Evolutionary conservation across 2,329 filamentous ascomycete genomes (phyloP), one percentile per base, ranked within the genome.

Genomic region (Parasarocladium wereldwijsianum): DNA sequence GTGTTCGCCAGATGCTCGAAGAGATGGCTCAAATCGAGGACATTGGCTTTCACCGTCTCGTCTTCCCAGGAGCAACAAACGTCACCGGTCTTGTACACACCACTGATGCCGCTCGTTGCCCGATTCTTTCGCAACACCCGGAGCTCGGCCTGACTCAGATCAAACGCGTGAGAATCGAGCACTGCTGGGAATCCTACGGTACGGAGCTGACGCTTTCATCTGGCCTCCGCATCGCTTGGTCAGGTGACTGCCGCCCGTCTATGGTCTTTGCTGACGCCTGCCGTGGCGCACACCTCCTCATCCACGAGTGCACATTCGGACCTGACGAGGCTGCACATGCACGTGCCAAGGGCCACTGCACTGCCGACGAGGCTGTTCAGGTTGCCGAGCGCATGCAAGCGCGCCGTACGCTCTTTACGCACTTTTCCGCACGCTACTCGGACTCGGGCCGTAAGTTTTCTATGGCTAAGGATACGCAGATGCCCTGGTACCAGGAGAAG

Each of bases 221-320:
- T 2, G 78, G 74, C 12, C 79, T 98, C 49, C 90, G 87, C 49
- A 65, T 93, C 34, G 83, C 84, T 26, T 98, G 93, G 57, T 93
- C 83, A 4, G 90, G 90, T 33, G 90, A 98, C 58, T 96, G 87
- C 49, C 70, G 90, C 6, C 90, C 90, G 0, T 83, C 72, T 4
- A 43, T 56, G 3, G 47, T 56, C 0, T 94, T 98, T 46, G 70
- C 73, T 0, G 41, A 52, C 9, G 78, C 87, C 29, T 92, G 82
- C 26, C 57, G 59, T 26, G 75, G 74, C 37, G 76, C 79, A 2
- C 93, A 87, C 10, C 66, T 98, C 6, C 70, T 94, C 5, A 72
- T 98, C 33, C 90, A 98, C 58, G 90, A 98, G 63, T 86, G 85
- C 37, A 98, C 90, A 0, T 96, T 98, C 47, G 83, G 90, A 41